phyloP scores from a whole-genome alignment of 164 flowering plant genomes.

The Macadamia tetraphylla region DNA sequence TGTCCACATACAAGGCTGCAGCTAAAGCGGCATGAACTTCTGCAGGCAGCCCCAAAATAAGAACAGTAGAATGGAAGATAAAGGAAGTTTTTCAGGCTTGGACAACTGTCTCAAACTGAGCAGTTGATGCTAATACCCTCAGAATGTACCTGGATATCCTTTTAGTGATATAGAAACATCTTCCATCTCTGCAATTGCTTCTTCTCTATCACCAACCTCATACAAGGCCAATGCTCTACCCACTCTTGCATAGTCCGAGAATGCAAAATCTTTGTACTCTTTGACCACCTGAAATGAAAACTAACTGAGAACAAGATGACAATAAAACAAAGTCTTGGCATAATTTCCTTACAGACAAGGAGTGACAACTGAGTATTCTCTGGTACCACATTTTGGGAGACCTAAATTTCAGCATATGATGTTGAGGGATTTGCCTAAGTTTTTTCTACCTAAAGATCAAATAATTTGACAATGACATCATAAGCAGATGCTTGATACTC shows the following conservation, averaged over 20 bases:
- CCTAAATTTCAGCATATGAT: too few species aligned
- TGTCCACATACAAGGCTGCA: conserved; percentile 59
- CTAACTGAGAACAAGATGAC: not conserved
- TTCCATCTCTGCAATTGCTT: conserved; percentile 69
- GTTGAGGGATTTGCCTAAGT: too few species aligned
- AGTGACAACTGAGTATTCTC: too few species aligned
- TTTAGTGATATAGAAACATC: conserved; percentile 65
- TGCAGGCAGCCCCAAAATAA: conserved; percentile 19
- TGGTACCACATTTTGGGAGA: too few species aligned
- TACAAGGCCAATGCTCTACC: conserved; percentile 63
- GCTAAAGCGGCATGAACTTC: conserved; percentile 77
- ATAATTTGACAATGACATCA: too few species aligned
- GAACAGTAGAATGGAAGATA: not conserved
- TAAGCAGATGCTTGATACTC: not conserved
- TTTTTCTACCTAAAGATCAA: too few species aligned
- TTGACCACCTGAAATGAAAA: conserved; percentile 36
- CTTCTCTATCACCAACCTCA: conserved; percentile 63
- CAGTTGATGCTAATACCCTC: too few species aligned
- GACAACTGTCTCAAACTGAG: not conserved
- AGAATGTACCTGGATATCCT: conserved; percentile 52
- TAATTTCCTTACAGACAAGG: too few species aligned
- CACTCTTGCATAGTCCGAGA: conserved; percentile 64
- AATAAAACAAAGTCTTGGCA: not conserved
- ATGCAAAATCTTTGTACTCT: conserved; percentile 57
- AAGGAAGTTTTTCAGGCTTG: not conserved